Evolutionary conservation across 805 yeast genomes (phyloP).

Genomic region (Tetrapisispora nanseiensis): DNA sequence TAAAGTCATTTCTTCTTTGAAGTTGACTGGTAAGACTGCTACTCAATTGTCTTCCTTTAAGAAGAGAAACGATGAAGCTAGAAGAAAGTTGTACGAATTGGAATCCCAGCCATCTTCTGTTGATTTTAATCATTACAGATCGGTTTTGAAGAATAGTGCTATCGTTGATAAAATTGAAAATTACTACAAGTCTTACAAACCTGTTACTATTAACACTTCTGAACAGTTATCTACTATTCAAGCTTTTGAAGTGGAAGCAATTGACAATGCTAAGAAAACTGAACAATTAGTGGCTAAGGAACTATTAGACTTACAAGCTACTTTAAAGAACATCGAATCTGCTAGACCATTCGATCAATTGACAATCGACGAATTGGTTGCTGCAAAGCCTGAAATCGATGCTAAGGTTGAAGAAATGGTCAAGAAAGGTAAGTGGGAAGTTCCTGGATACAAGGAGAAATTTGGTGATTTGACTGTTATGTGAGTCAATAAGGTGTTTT

Average conservation of each 20-base stretch:
- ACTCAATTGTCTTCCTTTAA: constrained; percentile 82
- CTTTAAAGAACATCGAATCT: constrained; percentile 85
- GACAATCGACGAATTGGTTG: constrained; percentile 87
- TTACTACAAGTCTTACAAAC: constrained; percentile 66
- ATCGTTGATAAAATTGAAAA: constrained; percentile 74
- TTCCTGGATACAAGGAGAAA: constrained; percentile 97
- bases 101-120: constrained; percentile 64
- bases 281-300: constrained; percentile 83
- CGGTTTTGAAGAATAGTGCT: constrained; percentile 68
- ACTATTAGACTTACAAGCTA: constrained; percentile 73
- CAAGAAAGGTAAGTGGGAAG: constrained; percentile 93
- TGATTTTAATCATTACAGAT: constrained; percentile 74
- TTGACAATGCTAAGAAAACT: constrained; percentile 90
- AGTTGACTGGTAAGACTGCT: constrained; percentile 89
- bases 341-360: constrained; percentile 98
- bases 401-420: constrained; percentile 92
- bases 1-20: constrained; percentile 76
- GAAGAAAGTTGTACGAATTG: constrained; percentile 65
- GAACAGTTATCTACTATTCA: constrained; percentile 87
- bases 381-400: constrained; percentile 96
- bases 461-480: constrained; percentile 94
- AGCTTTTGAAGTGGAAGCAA: constrained; percentile 88
- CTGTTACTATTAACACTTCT: constrained; percentile 75
- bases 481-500: constrained; percentile 32
- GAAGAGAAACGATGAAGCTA: constrained; percentile 97